Evolutionary conservation across 2,329 filamentous ascomycete species (phyloP).

Genomic region (Thermomyces lanuginosus): DNA sequence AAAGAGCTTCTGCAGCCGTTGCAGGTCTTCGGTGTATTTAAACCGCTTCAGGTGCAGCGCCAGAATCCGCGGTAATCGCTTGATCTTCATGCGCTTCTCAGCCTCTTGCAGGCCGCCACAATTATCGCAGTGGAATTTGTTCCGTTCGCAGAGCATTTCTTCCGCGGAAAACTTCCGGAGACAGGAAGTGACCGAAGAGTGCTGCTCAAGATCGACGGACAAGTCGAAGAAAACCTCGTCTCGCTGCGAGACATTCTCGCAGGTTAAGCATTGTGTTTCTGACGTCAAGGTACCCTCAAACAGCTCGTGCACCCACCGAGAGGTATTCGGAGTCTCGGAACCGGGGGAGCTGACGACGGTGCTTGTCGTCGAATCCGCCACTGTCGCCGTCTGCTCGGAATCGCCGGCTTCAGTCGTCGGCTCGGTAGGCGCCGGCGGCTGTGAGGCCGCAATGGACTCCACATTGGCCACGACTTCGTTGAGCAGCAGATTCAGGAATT

Average conservation of each 20-base stretch:
- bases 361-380: conserved; percentile 20
- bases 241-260: conserved; percentile 84
- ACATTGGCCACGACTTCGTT: conserved; percentile 93
- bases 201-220: conserved; percentile 87
- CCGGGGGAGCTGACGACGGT: conserved; percentile 15
- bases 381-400: conserved; percentile 33
- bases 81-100: conserved; percentile 98
- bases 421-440: conserved; percentile 19
- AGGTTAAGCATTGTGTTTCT: conserved; percentile 90
- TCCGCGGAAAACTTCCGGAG: conserved; percentile 91
- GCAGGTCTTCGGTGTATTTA: conserved; percentile 94
- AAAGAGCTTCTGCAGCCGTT: conserved; percentile 85
- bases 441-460: conserved; percentile 58
- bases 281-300: conserved; percentile 92
- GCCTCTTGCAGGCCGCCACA: conserved; percentile 94
- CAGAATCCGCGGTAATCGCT: conserved; percentile 76
- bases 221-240: conserved; percentile 93
- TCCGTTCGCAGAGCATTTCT: conserved; percentile 94
- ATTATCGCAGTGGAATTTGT: conserved; percentile 97
- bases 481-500: conserved; percentile 86
- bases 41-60: conserved; percentile 91
- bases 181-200: conserved; percentile 91
- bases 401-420: conserved; percentile 34
- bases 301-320: conserved; percentile 89
- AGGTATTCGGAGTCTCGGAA: conserved; percentile 45